Evolutionary conservation across 2,329 filamentous ascomycete species (phyloP).

Genomic region (Pseudocercospora fuligena): DNA sequence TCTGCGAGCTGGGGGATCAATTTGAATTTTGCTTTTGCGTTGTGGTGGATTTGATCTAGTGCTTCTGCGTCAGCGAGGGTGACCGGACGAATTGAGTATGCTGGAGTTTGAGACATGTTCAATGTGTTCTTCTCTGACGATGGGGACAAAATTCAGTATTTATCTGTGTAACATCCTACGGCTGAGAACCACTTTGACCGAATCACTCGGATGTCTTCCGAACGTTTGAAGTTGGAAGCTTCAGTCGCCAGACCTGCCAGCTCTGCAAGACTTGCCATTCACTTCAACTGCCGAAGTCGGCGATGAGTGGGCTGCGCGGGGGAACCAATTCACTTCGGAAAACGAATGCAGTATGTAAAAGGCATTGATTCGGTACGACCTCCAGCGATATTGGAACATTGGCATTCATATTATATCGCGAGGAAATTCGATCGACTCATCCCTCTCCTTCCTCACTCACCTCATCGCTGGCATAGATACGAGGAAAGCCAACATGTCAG

Average conservation of each 20-base stretch:
- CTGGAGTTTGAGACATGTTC: neutral
- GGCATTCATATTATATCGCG: neutral
- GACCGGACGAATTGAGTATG: neutral
- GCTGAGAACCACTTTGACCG: too few relatives aligned
- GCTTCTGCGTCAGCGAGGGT: neutral
- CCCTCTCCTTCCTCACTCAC: too few relatives aligned
- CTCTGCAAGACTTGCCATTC: neutral
- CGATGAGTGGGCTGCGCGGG: neutral
- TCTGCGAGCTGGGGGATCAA: conserved; percentile 18
- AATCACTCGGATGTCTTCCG: neutral
- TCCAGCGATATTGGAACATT: neutral
- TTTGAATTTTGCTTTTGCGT: conserved; percentile 7
- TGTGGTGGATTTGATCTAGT: neutral
- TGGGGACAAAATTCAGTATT: too few relatives aligned
- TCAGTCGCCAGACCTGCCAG: neutral
- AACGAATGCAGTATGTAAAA: conserved; percentile 4
- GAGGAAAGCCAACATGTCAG: neutral
- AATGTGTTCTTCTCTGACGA: too few relatives aligned
- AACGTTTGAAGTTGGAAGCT: neutral
- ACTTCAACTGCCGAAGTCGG: conserved; percentile 3
- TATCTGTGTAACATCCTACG: neutral
- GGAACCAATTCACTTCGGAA: conserved; percentile 1
- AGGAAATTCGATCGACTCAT: too few relatives aligned
- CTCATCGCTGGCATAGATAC: too few relatives aligned
- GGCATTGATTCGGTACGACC: neutral